These are phyloP conservation scores for Cordyceps javanica DNA, from an alignment of 2,329 filamentous ascomycete genomes.

Conservation along the genomic window DNA sequence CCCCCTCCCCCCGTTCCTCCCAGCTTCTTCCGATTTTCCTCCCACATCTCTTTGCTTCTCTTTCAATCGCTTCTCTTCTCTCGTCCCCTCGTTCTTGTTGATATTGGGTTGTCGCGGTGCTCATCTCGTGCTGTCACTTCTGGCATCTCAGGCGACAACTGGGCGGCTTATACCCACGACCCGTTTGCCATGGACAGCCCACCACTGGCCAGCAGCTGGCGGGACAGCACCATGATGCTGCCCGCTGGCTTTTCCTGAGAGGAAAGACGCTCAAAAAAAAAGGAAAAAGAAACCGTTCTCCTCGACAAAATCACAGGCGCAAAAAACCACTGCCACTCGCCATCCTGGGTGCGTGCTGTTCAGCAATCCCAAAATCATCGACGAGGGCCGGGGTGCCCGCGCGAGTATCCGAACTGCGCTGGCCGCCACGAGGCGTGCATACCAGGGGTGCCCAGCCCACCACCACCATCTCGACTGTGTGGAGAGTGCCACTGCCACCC, in stretches of 20 bases:
- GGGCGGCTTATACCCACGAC: conserved; percentile 6
- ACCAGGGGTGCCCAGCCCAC: conserved; percentile 6
- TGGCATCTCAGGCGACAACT: too few species aligned
- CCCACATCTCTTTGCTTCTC: conserved; percentile 5
- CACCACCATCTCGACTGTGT: conserved; percentile 1
- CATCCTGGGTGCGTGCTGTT: not conserved
- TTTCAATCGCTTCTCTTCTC: not conserved
- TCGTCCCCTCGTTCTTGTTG: not conserved
- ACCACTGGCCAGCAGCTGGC: not conserved
- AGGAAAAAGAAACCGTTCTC: not conserved
- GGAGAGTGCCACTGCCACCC: conserved; percentile 5
- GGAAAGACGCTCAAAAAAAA: not conserved
- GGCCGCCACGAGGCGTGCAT: conserved; percentile 12
- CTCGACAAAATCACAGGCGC: not conserved
- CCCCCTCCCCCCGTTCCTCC: conserved; percentile 10
- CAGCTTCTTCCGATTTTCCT: conserved; percentile 5
- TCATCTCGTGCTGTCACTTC: not conserved
- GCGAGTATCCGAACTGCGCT: conserved; percentile 12
- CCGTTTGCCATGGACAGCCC: conserved; percentile 1
- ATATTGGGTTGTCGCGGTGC: not conserved
- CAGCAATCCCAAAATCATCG: conserved; percentile 2
- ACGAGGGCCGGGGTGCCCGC: conserved; percentile 9
- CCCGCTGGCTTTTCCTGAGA: not conserved
- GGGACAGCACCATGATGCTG: not conserved
- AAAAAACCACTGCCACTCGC: not conserved